Base-by-base conservation (phyloP, 768 basidiomycete species). In the Boletellus emodensis region DNA sequence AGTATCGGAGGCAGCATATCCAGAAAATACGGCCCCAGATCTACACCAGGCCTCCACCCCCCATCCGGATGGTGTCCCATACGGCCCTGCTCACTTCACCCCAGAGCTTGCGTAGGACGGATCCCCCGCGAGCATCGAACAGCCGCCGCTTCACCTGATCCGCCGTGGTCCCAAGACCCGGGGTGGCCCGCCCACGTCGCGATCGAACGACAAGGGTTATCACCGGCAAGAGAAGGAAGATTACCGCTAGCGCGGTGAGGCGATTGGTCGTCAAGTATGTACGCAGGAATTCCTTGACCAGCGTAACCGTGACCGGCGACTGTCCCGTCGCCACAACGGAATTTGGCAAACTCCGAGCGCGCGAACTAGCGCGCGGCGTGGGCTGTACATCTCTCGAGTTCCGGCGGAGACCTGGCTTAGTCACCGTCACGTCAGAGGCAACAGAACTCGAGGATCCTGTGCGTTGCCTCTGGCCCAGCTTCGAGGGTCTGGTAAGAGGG, bases 31-130 rank as follows among this genome's bases (percentile, higher is more conserved):
- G 9, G 11, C 5, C 6, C 40, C 39, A 44, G 4, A 14, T n/a
- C 70, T 65, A 88, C 39, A 84, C 84, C 51, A 88, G 66, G 17
- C 87, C 88, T 55, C 84, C 79, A 17, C 85, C 87, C 1, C 82
- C 87, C 87, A 90, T 90, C 58, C 73, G 76, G 30, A 86, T 75
- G 4, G 85, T 84, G 69, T 90, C 87, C 41, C 69, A 64, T 14
- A 90, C 71, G 6, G 75, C 80, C 38, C 75, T 73, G 4, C 78
- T 57, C 7, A 76, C 59, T 58, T 80, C 81, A 17, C 66, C 65
- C 81, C 84, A 84, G 30, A 78, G 67, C 75, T 45, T 39, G 71
- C 55, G 33, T 68, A 72, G 12, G 52, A 65, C 30, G 66, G 75
- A 58, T 53, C 58, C 71, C 17, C 54, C 64, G 17, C 71, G 72